Evolutionary conservation across 257 asterid species (phyloP).

Genomic region (Solanum pinnatisectum): DNA sequence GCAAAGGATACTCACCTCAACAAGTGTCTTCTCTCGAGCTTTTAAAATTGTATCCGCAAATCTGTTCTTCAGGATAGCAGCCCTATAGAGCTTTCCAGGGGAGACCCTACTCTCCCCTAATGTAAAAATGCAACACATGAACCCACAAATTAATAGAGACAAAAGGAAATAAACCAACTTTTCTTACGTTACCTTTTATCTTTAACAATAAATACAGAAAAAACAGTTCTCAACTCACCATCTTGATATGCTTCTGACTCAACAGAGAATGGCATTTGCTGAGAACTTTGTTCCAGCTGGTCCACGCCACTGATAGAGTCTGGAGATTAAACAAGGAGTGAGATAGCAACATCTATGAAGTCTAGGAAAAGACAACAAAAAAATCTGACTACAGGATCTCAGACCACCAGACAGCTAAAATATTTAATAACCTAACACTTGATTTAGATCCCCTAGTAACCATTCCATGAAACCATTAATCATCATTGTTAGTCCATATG

Average conservation of each 20-base stretch:
- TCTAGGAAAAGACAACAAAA: background rate
- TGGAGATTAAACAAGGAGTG: constrained; percentile 13
- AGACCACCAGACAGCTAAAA: background rate
- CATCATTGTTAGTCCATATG: too few relatives aligned
- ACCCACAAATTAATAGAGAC: background rate
- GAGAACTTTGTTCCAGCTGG: constrained; percentile 48
- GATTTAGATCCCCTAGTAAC: background rate
- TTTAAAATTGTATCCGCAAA: constrained; percentile 81
- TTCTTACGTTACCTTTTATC: background rate
- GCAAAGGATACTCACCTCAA: constrained; percentile 36
- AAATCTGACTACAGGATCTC: background rate
- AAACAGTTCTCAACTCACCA: constrained; percentile 33
- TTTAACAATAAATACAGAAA: background rate
- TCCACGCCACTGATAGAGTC: constrained; percentile 54
- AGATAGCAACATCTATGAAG: background rate
- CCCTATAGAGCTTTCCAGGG: constrained; percentile 75
- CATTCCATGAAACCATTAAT: background rate
- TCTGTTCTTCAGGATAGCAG: constrained; percentile 66
- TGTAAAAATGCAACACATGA: background rate
- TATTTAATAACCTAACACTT: background rate
- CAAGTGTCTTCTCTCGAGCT: constrained; percentile 76
- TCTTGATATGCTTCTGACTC: constrained; percentile 54
- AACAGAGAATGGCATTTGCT: constrained; percentile 36
- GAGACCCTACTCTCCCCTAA: constrained; percentile 69
- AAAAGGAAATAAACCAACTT: background rate